Base-by-base conservation (phyloP, 164 flowering plant genomes). In the Taxillus chinensis region DNA sequence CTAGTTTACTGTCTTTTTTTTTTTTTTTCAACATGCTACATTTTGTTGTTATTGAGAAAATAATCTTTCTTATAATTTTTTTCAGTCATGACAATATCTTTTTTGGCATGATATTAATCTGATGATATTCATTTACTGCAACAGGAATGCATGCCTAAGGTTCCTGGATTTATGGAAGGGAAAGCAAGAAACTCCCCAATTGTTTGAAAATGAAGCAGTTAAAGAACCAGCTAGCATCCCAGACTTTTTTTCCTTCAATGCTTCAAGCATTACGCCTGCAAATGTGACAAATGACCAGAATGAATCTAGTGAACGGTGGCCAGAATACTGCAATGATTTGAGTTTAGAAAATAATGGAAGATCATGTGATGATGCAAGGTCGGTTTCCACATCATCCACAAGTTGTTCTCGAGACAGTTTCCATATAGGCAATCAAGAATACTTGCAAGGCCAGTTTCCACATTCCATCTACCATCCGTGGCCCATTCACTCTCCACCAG, bases 111-210 rank as follows among this genome's bases (percentile, higher is more conserved):
- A 27, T 2, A 27, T 27, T 27, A 27, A 27, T 27, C 27, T 27
- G 27, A 27, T 27, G 27, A 27, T 27, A 0, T 27, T 27, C 27
- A 27, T 27, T 27, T 27, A 27, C 43, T 82, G 62, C 58, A 43
- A 65, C 80, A 95, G 99, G 96, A 87, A 87, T 69, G 99, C 96
- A 41, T 87, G 95, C 71, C 62, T 65, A 63, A 83, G 68, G 59
- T 91, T 86, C 75, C 64, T 75, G 65, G 87, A 86, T 3, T 67
- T 95, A 55, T 89, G 97, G 99, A 95, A 83, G 72, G 72, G 69
- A 70, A 91, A 95, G 79, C 96, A 95, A 75, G 97, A 95, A 78
- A 86, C 80, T 64, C 95, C 91, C 45, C 95, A 91, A 63, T 95
- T 96, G 97, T 60, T 87, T 73, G 97, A 95, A 72, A 73, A 81